Conservation (phyloP, 73 alveolate genomes). For the Paramecium octaurelia region DNA sequence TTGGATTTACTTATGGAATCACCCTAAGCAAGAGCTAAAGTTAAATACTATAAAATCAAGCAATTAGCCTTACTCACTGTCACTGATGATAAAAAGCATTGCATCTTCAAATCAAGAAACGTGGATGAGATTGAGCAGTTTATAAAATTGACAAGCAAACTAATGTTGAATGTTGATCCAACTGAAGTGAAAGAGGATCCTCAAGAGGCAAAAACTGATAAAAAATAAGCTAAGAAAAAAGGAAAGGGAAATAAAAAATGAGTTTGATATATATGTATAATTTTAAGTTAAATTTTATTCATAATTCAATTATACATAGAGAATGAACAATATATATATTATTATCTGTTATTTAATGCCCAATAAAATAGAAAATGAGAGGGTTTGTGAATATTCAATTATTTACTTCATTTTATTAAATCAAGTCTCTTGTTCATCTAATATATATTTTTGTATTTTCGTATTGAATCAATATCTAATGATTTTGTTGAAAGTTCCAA, state of each 20-base stretch:
- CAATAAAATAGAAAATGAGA: no score
- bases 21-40: constrained; percentile 28
- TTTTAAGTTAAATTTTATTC: neutral
- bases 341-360: neutral
- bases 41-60: neutral
- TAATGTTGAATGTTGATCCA: constrained; percentile 39
- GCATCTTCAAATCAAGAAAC: neutral
- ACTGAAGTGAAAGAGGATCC: neutral
- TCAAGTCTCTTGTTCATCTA: no score
- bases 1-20: constrained; percentile 31
- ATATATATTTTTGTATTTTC: no score
- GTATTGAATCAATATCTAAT: no score
- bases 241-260: constrained; percentile 38
- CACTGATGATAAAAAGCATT: constrained; percentile 24
- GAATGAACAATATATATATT: neutral
- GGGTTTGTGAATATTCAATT: no score
- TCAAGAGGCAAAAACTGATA: neutral
- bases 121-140: constrained; percentile 31
- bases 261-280: neutral
- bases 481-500: neutral
- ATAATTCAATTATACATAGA: neutral
- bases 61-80: neutral
- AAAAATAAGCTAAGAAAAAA: neutral
- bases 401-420: no score
- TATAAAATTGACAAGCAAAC: constrained; percentile 37